Base-by-base conservation (phyloP, 164 flowering plant genomes). In the Macadamia integrifolia region DNA sequence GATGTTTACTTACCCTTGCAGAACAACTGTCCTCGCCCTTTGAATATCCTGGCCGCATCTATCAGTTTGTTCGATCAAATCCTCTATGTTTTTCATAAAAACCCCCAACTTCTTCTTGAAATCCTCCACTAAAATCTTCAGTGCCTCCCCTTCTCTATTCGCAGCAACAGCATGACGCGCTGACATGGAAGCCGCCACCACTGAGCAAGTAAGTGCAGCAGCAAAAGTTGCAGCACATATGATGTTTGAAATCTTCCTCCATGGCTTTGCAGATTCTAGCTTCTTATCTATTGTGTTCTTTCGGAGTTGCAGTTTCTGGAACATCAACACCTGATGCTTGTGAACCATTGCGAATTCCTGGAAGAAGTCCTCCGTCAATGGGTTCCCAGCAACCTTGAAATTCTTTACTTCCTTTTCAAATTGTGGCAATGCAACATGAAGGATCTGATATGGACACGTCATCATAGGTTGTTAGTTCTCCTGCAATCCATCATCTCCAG, bases 81-180 rank as follows among this genome's bases (percentile, higher is more conserved):
- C 80, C 35, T 87, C 93, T 53, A 88, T 81, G 48, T 80, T 85
- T 68, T 86, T 81, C 82, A 76, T 74, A 68, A 93, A 87, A 11
- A 63, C 80, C 66, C 70, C 78, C 66, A 88, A 62, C 61, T 80
- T 84, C 82, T 79, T 86, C 80, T 79, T 87, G 32, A 93, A 88
- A 83, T 91, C 96, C 13, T 85, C 91, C 28, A 90, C 78, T 6
- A 75, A 92, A 40, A 89, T 68, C 81, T 74, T 83, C 78, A 89
- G 76, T 0, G 82, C 82, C n/a, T 80, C 89, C 42, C 80, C 87
- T 31, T 82, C 86, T 56, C 58, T 71, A 61, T 81, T 61, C 23
- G 98, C 97, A 0, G 93, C 76, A 0, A 86, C 86, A 32, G 91
- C 80, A 2, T 92, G 95, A 0, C 92, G 97, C 11, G 95, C 98